Base-by-base conservation (phyloP, 2,329 filamentous ascomycete genomes). In the Didymella pomorum region DNA sequence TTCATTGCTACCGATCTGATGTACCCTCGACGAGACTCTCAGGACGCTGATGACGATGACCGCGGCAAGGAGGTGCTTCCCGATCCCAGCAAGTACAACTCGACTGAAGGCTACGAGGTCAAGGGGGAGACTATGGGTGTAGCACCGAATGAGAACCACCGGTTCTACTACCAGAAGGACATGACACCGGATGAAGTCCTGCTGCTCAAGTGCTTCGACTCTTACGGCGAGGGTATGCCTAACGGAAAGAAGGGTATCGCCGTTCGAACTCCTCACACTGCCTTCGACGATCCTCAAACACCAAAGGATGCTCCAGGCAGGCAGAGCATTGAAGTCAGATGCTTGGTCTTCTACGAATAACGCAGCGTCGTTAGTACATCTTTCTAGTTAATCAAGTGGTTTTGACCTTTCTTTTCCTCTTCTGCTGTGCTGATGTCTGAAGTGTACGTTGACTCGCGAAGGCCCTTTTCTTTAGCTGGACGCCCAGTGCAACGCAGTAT, bases 121-220 rank as follows among this genome's bases (percentile, higher is more conserved):
- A 81, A 79, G 61, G 86, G 88, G 20, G 87, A 90, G 78, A 89
- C 87, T 1, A 83, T 87, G 69, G 81, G 79, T 0, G 84, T 90
- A 0, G 78, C 81, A 44, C 81, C 86, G 3, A 89, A 79, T 63
- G 82, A 85, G 8, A 73, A 72, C 16, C 88, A 90, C 71, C 79
- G 80, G 64, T 88, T 88, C 66, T 89, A 84, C 67, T 90, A 89
- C 65, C 78, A 84, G 70, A 89, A 88, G 75, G 87, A 89, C 67
- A 89, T 90, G 87, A 85, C 81, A 20, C 82, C 81, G 0, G 79
- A 82, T 2, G 82, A 85, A 69, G 81, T 81, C 0, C 78, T 84
- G 76, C 71, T 85, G 56, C 75, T 85, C 61, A 85, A 82, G 72
- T 82, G 80, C 61, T 82, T 79, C 60, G 80, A 82, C 59, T 79